These are phyloP conservation scores for Gonium pectorale DNA, from an alignment of 139 green algal species.

Conservation along the genomic window DNA sequence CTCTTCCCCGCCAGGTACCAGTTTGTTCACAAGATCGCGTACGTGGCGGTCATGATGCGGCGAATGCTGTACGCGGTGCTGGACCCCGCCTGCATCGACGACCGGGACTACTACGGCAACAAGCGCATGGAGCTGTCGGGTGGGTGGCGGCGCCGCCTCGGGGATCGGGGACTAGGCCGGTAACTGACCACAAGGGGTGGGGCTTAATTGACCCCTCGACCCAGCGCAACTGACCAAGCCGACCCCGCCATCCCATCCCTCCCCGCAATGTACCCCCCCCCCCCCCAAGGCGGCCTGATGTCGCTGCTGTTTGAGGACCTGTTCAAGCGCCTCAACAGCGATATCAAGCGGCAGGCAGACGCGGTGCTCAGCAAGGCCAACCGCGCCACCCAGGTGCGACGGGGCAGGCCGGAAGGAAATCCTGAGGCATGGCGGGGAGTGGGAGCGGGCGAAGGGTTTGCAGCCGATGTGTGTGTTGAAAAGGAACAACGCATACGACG, in stretches of 20 bases:
- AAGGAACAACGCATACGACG: no score
- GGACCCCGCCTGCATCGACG: constrained; percentile 88
- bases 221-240: not conserved
- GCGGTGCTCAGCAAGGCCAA: constrained; percentile 84
- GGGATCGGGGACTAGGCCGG: no score
- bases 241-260: not conserved
- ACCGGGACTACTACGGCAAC: constrained; percentile 99
- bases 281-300: constrained; percentile 88
- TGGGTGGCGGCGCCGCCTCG: not conserved
- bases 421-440: no score
- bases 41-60: constrained; percentile 94
- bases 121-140: constrained; percentile 98
- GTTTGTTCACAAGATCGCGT: constrained; percentile 70
- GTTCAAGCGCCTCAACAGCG: constrained; percentile 96
- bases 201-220: no score
- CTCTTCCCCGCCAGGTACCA: constrained; percentile 5
- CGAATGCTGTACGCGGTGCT: constrained; percentile 93
- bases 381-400: constrained; percentile 54
- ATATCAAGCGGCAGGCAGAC: constrained; percentile 93
- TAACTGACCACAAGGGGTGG: no score
- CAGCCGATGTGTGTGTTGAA: no score
- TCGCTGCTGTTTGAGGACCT: constrained; percentile 99
- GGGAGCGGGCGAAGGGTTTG: no score
- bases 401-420: no score
- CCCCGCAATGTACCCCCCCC: not conserved